Percentiles rank a stretch among this genome's conserved stretches.
phyloP scores from a whole-genome alignment of 768 basidiomycete genomes.

The Lentinula boryana region DNA sequence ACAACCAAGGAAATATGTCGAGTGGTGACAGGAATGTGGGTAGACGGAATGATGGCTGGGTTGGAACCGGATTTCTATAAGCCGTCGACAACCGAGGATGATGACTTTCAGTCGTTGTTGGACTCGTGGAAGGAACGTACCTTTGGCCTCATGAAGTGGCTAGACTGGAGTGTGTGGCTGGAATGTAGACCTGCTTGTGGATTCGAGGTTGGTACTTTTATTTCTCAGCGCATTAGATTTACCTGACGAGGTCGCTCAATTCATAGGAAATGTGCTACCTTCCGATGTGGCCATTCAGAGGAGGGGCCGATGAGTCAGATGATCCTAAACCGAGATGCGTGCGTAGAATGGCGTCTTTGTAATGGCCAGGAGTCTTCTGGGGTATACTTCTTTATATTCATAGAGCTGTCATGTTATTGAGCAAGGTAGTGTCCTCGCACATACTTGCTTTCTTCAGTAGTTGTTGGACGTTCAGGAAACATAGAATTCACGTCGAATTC shows the following conservation, averaged over 20 bases:
- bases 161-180: slow-evolving; percentile 19
- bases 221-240: neutral
- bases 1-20: slow-evolving; percentile 17
- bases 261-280: slow-evolving; percentile 5
- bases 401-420: too few species aligned
- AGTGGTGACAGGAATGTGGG: slow-evolving; percentile 13
- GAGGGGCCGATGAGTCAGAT: neutral
- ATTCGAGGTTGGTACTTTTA: slow-evolving; percentile 11
- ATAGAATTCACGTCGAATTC: too few species aligned
- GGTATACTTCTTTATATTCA: neutral
- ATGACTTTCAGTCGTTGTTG: slow-evolving; percentile 3
- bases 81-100: neutral
- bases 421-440: too few species aligned
- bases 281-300: slow-evolving; percentile 1
- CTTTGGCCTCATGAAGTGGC: slow-evolving; percentile 13
- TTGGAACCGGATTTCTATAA: slow-evolving; percentile 7
- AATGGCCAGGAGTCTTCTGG: neutral
- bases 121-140: slow-evolving; percentile 10
- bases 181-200: slow-evolving; percentile 17
- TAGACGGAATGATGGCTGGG: slow-evolving; percentile 13
- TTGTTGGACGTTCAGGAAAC: too few species aligned
- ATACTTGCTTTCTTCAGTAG: too few species aligned
- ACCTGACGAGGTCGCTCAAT: neutral
- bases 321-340: slow-evolving; percentile 3
- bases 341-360: neutral